Evolutionary conservation across 1,284 basidiomycete genomes (phyloP), one percentile per base, ranked within the genome.

Genomic region (Anthracocystis setariae): DNA sequence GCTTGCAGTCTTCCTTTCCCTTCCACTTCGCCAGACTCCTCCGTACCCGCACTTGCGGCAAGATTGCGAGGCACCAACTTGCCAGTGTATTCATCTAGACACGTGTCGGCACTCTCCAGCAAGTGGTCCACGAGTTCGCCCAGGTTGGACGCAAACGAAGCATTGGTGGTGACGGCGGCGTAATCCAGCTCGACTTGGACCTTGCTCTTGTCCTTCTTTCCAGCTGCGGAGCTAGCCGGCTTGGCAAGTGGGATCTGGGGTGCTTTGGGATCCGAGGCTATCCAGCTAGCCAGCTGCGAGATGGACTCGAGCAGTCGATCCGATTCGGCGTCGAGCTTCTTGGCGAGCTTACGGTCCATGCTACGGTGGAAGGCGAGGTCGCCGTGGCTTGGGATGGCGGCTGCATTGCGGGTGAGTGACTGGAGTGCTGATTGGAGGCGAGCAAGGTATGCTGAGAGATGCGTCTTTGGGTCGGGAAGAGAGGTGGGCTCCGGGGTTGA

Each of bases 311-410:
- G 85, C 1, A 92, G 85, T 40, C 87, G 86, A 25, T 86, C 83
- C 0, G 89, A 89, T 68, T 89, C 87, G 7, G 79, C 81, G 70
- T 92, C 91, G 23, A 92, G 83, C 58, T 89, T 87, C 47, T 85
- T 86, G 2, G 89, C 89, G 63, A 95, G 87, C 13, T 85, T 85
- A 15, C 87, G 84, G 82, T 94, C 90, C 68, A 96, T 87, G 3
- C 93, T 91, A 38, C 91, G 89, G 83, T 95, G 91, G 82, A 94
- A 95, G 43, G 86, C 84, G 61, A 95, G 85, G 83, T 94, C 93
- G 10, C 83, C 84, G 56, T 85, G 82, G 17, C 46, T 21, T 2
- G 82, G 78, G 0, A 86, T 84, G 8, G 84, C 77, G 18, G 79
- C 73, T 3, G 78, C 80, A 47, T 69, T 53, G 33, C 65, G 61